These are phyloP conservation scores for Phaeolepiota aurea DNA, from an alignment of 768 basidiomycete species.

Conservation along the genomic window DNA sequence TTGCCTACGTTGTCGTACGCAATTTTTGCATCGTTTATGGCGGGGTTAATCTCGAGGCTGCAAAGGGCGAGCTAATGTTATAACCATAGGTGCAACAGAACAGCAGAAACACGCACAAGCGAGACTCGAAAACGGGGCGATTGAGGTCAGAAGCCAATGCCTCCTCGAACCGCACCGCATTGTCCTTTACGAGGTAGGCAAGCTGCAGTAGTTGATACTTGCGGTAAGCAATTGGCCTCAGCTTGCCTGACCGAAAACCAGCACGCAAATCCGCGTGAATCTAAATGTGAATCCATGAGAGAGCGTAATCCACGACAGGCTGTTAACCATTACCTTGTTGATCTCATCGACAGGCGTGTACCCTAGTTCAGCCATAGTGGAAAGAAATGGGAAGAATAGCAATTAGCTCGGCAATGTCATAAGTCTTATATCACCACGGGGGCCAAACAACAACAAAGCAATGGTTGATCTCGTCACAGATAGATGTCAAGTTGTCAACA, in stretches of 20 bases:
- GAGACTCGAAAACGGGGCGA: slow-evolving; percentile 49
- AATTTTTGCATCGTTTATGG: slow-evolving; percentile 40
- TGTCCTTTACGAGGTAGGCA: slow-evolving; percentile 68
- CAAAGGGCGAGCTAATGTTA: neutral
- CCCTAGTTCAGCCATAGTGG: slow-evolving; percentile 20
- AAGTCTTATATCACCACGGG: too few relatives aligned
- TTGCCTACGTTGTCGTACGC: slow-evolving; percentile 60
- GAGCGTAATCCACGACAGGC: neutral
- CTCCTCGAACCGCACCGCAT: slow-evolving; percentile 48
- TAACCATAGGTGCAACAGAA: neutral
- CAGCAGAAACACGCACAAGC: slow-evolving; percentile 30
- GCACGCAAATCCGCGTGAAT: slow-evolving; percentile 45
- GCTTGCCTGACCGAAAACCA: slow-evolving; percentile 61
- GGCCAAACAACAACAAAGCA: too few relatives aligned
- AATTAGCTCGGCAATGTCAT: too few relatives aligned
- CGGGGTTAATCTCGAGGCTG: slow-evolving; percentile 55
- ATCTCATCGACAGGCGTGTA: slow-evolving; percentile 51
- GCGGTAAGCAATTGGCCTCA: slow-evolving; percentile 56
- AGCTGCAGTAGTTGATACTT: slow-evolving; percentile 74
- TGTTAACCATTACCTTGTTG: slow-evolving; percentile 23
- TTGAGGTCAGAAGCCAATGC: slow-evolving; percentile 58
- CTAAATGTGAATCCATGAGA: slow-evolving; percentile 27
- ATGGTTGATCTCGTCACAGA: too few relatives aligned
- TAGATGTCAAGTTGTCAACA: too few relatives aligned
- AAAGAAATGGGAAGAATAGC: too few relatives aligned